A percentile compares a stretch with the other conserved stretches of the same genome.
Evolutionary conservation across 2,329 filamentous ascomycete genomes (phyloP).

Genomic region (Alternaria conjuncta): DNA sequence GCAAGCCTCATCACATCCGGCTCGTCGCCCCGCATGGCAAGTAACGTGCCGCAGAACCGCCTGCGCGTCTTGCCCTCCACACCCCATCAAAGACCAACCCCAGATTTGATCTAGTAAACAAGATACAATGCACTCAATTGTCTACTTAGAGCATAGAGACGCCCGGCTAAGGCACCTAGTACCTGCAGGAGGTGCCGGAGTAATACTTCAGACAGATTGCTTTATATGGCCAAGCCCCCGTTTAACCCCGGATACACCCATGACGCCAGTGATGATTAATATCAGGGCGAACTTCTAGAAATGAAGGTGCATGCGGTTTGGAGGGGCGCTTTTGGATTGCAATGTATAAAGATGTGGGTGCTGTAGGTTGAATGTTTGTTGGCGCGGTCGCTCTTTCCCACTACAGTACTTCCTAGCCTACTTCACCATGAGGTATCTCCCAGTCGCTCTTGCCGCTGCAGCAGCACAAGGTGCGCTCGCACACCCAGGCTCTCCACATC

Average conservation of each 20-base stretch:
- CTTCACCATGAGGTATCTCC: conserved; percentile 30
- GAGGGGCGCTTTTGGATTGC: neutral
- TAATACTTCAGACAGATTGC: conserved; percentile 24
- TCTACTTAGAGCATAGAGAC: neutral
- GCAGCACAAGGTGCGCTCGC: conserved; percentile 17
- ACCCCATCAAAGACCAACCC: neutral
- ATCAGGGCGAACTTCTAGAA: conserved; percentile 11
- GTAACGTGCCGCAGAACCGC: conserved; percentile 6
- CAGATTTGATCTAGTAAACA: neutral
- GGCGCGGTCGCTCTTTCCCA: conserved; percentile 5
- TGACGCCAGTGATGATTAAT: conserved; percentile 11
- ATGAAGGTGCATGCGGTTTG: conserved; percentile 12
- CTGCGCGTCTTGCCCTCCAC: neutral
- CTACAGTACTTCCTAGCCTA: neutral
- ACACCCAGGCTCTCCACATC: conserved; percentile 20
- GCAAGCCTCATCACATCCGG: conserved; percentile 1
- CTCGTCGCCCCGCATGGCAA: conserved; percentile 11
- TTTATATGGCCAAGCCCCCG: conserved; percentile 26
- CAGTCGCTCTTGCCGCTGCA: conserved; percentile 24
- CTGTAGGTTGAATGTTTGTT: conserved; percentile 1
- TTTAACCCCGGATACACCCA: conserved; percentile 18
- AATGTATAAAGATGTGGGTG: conserved; percentile 16
- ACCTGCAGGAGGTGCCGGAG: conserved; percentile 8
- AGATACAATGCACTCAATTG: conserved; percentile 3
- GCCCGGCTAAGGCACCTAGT: conserved; percentile 7